phyloP scores from a whole-genome alignment of 2,329 filamentous ascomycete genomes.

The Geosmithia morbida region DNA sequence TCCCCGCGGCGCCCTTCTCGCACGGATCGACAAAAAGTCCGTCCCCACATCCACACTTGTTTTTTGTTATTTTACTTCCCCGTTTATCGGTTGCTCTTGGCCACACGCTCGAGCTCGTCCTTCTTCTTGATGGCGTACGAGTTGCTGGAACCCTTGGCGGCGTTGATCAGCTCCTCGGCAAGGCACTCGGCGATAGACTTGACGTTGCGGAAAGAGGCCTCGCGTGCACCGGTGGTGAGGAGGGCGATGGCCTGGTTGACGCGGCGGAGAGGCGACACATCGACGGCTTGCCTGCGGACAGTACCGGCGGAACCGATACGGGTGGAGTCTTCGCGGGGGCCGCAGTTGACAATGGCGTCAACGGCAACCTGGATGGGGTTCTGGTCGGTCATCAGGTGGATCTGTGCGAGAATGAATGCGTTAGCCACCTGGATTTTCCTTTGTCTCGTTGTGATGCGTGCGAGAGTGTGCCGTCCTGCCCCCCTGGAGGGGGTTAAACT shows the following conservation, averaged over 20 bases:
- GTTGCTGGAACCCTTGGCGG: constrained; percentile 99
- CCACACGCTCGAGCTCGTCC: constrained; percentile 99
- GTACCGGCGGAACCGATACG: constrained; percentile 99
- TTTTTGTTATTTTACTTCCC: constrained; percentile 7
- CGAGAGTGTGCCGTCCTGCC: not conserved
- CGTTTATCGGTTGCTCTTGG: constrained; percentile 99
- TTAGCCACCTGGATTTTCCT: not conserved
- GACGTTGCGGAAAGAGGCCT: constrained; percentile 99
- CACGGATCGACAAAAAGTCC: constrained; percentile 3
- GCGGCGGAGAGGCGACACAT: constrained; percentile 97
- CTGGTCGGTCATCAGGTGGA: constrained; percentile 99
- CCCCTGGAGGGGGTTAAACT: too few relatives aligned
- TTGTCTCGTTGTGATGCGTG: constrained; percentile 1
- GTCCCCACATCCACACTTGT: not conserved
- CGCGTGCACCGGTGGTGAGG: constrained; percentile 95
- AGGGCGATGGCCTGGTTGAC: constrained; percentile 99
- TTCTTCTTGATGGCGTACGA: constrained; percentile 99
- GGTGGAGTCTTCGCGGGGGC: constrained; percentile 98
- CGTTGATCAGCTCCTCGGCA: constrained; percentile 99
- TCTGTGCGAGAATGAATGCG: constrained; percentile 40
- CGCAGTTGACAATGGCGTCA: constrained; percentile 99
- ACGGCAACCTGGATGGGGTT: constrained; percentile 99
- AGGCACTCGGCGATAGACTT: constrained; percentile 99
- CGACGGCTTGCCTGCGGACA: constrained; percentile 98
- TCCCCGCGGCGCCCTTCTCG: not conserved